Base-by-base conservation (phyloP, 805 yeast species). In the Hanseniaspora mollemarum region DNA sequence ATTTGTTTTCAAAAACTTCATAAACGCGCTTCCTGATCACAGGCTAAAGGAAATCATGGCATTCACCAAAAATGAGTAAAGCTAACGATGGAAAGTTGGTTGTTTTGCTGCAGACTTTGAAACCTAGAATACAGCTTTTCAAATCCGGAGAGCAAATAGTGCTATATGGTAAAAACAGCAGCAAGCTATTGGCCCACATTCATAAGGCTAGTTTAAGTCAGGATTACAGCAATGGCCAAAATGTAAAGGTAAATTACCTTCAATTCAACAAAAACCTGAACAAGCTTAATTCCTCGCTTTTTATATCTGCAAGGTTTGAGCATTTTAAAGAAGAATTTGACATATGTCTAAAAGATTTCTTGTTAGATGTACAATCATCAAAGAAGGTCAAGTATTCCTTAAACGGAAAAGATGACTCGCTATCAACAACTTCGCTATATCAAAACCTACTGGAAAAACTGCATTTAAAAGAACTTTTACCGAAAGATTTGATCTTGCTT, bases 271-370 rank as follows among this genome's bases (percentile, higher is more conserved):
- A 48, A 26, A 48, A 48, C n/a, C 4, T 16, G 3, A 48, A 48
- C 24, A 39, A 33, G 4, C 24, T 48, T 1, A 48, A 48, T 16
- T 25, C 18, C 13, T 68, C 78, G 15, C 84, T 87, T 0, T 94
- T 88, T 68, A 58, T 90, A 32, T 80, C 94, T 46, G 95, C 97
- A 1, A 66, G 98, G 48, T 90, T 86, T 61, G 98, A 90, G 65
- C 78, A 77, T 51, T 85, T 77, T 62, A 82, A 88, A 54, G 96
- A 90, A 55, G 87, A 77, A 53, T 80, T 82, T 55, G 96, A 90
- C 62, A 80, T 48, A 10, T 21, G 45, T 2, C 33, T 48, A 10
- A 33, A 40, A 8, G 45, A 48, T 22, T 48, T 40, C 26, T 33
- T 48, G 9, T 26, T 48, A 19, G 22, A 48, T 5, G 25, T 15